Evolutionary conservation across 495 filamentous ascomycete genomes (phyloP).

Genomic region (Penicillium arizonense): DNA sequence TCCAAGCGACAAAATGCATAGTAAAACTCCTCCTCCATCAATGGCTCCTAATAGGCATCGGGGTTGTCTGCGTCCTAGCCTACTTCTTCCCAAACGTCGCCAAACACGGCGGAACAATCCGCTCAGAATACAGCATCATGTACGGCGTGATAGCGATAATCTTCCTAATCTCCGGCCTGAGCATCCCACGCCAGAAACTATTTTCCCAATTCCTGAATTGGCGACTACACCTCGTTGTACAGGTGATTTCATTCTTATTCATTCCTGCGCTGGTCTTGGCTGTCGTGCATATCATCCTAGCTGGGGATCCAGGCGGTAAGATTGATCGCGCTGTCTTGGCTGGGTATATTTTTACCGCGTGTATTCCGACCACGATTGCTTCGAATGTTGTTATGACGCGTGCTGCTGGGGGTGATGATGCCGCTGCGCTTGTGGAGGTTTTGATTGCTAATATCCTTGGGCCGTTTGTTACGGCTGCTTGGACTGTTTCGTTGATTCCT

Average conservation of each 20-base stretch:
- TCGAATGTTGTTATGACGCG: constrained; percentile 60
- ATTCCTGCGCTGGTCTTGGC: constrained; percentile 47
- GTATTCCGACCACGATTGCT: constrained; percentile 57
- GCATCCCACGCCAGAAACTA: constrained; percentile 51
- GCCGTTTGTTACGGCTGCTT: constrained; percentile 50
- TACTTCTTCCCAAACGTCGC: constrained; percentile 55
- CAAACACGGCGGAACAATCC: constrained; percentile 51
- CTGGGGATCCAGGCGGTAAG: constrained; percentile 35
- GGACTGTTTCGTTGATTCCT: constrained; percentile 51
- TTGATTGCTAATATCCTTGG: constrained; percentile 54
- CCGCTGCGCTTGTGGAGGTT: constrained; percentile 53
- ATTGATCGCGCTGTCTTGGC: constrained; percentile 52
- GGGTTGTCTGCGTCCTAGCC: constrained; percentile 46
- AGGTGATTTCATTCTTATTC: constrained; percentile 49
- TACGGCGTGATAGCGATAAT: constrained; percentile 54
- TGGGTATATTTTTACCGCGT: constrained; percentile 53
- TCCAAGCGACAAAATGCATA: constrained; percentile 15
- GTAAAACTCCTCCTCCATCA: constrained; percentile 46
- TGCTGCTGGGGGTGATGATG: constrained; percentile 53
- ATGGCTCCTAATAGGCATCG: constrained; percentile 58
- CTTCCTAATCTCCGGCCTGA: constrained; percentile 54
- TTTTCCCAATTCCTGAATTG: constrained; percentile 49
- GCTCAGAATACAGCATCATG: constrained; percentile 52
- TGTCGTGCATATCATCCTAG: constrained; percentile 47
- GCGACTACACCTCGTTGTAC: constrained; percentile 52